Conservation (phyloP, 306 rosid genomes). For the barrel medic (Medicago truncatula) region DNA sequence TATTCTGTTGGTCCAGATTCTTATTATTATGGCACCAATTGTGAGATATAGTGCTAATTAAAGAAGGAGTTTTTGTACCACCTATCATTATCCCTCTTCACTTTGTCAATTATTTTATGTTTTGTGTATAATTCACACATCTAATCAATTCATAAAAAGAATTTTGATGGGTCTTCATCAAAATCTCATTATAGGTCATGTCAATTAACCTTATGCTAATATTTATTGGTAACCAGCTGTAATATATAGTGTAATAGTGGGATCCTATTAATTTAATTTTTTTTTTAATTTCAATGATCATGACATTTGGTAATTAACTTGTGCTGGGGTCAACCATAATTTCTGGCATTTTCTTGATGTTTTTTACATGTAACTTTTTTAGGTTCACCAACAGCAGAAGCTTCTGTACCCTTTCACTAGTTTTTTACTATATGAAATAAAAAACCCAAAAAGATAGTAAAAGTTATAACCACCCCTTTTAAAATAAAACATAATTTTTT, state of each 20-base stretch:
- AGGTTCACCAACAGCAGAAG: constrained; percentile 69
- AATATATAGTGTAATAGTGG: constrained; percentile 67
- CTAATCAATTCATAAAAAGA: constrained; percentile 55
- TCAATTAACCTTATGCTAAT: constrained; percentile 63
- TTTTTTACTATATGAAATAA: constrained; percentile 48
- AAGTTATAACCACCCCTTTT: constrained; percentile 59
- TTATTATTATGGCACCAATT: constrained; percentile 54
- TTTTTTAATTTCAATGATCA: constrained; percentile 71
- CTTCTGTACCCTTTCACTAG: constrained; percentile 58
- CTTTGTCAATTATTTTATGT: constrained; percentile 23
- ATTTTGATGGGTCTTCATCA: constrained; percentile 41
- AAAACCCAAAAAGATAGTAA: constrained; percentile 22
- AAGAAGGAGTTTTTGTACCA: constrained; percentile 49
- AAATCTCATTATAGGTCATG: constrained; percentile 60
- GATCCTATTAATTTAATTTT: constrained; percentile 46
- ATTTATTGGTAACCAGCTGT: constrained; percentile 94
- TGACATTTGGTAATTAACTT: constrained; percentile 52
- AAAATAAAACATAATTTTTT: constrained; percentile 3
- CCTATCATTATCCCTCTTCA: constrained; percentile 45
- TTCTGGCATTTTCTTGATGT: constrained; percentile 62
- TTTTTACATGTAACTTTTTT: constrained; percentile 54
- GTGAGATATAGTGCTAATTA: constrained; percentile 78
- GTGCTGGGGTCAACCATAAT: constrained; percentile 70
- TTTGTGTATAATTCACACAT: constrained; percentile 50
- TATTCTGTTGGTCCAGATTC: constrained; percentile 63